Evolutionary conservation across 179 eudicot genomes (phyloP), one percentile per base, ranked within the genome.

Genomic region (Sideroxylon spinosum): DNA sequence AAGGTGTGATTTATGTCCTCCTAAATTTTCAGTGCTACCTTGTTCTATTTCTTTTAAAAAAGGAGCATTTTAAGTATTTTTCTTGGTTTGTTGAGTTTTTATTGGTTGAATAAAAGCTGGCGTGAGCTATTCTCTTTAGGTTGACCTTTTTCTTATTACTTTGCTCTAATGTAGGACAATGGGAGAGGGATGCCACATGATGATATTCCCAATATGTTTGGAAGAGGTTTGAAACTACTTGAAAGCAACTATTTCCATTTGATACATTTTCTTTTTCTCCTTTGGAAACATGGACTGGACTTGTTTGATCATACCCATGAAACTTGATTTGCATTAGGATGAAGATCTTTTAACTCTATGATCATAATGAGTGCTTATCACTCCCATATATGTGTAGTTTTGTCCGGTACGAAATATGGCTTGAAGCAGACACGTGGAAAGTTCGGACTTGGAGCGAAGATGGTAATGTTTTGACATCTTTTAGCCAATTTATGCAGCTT

Each of bases 171-270:
- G 79, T 81, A 96, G 99, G 99, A 96, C 79, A 96, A 94, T 86
- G 99, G 99, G 84, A 92, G 81, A 85, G 99, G 99, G 83, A 96
- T 93, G 98, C 88, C 98, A 49, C 99, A 96, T 86, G 98, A 94
- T 84, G 99, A 96, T 85, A 96, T 96, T 72, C 98, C 99, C 66
- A 94, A 94, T 76, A 96, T 96, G 98, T 96, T 95, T 87, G 99
- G 99, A 75, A 87, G 93, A 94, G 99, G 99, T 96, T 50, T 84
- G 77, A 28, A 50, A 57, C 62, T 37, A 52, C 64, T 60, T 67
- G 68, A 59, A 26, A 61, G 29, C 57, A 29, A 48, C 1, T 1
- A 62, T 23, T 74, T 63, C 17, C 22, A 68, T 49, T 69, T 63
- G 65, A 75, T 55, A 25, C 53, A 20, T 26, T 70, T 65, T 19